Evolutionary conservation across 257 asterid genomes (phyloP).

Genomic region (Asclepias syriaca): DNA sequence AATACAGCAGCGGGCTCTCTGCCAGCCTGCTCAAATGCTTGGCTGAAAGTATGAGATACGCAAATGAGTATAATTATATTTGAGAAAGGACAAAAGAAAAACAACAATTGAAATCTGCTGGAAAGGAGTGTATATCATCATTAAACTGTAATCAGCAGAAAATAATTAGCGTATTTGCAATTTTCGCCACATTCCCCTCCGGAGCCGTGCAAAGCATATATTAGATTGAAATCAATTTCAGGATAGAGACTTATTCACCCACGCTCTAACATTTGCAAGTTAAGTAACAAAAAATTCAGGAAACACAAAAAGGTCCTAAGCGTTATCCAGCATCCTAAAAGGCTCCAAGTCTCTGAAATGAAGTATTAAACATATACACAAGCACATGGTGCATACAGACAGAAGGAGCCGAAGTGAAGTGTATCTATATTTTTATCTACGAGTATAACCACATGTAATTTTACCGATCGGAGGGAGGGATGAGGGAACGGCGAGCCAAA

Average conservation of each 20-base stretch:
- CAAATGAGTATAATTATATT: constrained; percentile 18
- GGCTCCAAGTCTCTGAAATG: too few relatives aligned
- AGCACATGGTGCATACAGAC: not conserved
- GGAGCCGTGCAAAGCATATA: not conserved
- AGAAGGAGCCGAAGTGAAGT: not conserved
- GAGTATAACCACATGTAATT: not conserved
- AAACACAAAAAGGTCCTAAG: not conserved
- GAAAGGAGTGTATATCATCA: not conserved
- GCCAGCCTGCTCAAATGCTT: constrained; percentile 91
- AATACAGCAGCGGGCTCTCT: constrained; percentile 56
- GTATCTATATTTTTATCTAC: not conserved
- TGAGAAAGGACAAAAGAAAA: not conserved
- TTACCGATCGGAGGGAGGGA: constrained; percentile 77
- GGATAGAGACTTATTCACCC: too few relatives aligned
- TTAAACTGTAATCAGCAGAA: not conserved
- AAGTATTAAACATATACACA: not conserved
- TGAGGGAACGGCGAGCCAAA: constrained; percentile 50
- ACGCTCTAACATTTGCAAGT: not conserved
- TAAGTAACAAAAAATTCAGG: not conserved
- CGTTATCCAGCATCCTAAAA: not conserved
- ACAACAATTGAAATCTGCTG: not conserved
- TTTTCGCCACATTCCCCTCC: not conserved
- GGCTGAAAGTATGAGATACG: constrained; percentile 39
- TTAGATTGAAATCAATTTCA: not conserved
- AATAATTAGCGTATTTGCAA: not conserved